These are phyloP conservation scores for Trichomonascus vanleenenianus DNA, from an alignment of 805 yeast species.

Conservation along the genomic window DNA sequence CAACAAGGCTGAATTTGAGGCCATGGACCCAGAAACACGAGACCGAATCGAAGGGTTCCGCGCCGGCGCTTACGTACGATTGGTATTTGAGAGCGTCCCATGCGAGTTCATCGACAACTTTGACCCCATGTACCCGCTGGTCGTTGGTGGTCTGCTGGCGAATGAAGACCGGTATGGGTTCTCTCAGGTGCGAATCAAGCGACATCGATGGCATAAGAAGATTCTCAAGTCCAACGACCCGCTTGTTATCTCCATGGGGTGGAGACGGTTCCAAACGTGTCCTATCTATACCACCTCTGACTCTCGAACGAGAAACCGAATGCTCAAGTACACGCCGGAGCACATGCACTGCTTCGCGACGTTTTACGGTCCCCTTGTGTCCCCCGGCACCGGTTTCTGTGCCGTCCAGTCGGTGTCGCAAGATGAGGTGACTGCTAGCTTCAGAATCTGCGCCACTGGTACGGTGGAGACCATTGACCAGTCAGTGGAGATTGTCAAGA, in stretches of 20 bases:
- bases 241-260: slow-evolving; percentile 83
- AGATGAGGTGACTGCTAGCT: slow-evolving; percentile 76
- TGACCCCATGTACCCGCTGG: slow-evolving; percentile 75
- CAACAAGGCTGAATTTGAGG: slow-evolving; percentile 60
- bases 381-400: slow-evolving; percentile 96
- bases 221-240: slow-evolving; percentile 95
- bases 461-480: slow-evolving; percentile 87
- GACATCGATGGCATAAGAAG: slow-evolving; percentile 98
- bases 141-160: slow-evolving; percentile 83
- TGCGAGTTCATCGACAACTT: slow-evolving; percentile 86
- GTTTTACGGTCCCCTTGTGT: slow-evolving; percentile 93
- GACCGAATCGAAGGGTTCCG: slow-evolving; percentile 80
- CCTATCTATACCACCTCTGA: slow-evolving; percentile 96
- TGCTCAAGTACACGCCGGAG: slow-evolving; percentile 97
- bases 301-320: slow-evolving; percentile 94
- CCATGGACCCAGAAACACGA: slow-evolving; percentile 70
- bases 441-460: slow-evolving; percentile 96
- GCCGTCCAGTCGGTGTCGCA: slow-evolving; percentile 86
- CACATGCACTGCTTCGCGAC: slow-evolving; percentile 95
- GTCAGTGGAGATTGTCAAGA: slow-evolving; percentile 87
- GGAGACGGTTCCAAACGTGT: slow-evolving; percentile 97
- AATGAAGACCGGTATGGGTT: slow-evolving; percentile 92
- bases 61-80: slow-evolving; percentile 89
- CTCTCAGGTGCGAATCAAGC: slow-evolving; percentile 86
- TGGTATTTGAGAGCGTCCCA: slow-evolving; percentile 77